Evolutionary conservation across 2,329 filamentous ascomycete species (phyloP).

Genomic region (Stagonosporopsis rhizophila): DNA sequence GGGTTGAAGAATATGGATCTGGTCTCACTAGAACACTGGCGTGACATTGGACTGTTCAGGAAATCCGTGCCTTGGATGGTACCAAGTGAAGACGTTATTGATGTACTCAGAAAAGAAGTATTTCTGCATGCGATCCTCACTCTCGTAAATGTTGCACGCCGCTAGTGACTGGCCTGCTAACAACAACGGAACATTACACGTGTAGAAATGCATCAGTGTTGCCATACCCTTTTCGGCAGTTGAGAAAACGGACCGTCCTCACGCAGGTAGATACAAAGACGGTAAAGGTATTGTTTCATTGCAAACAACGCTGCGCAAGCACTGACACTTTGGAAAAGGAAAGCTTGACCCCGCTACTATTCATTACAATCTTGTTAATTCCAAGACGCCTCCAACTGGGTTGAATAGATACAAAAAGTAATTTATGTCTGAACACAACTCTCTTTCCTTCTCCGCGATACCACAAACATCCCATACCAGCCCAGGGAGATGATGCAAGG

Average conservation of each 20-base stretch:
- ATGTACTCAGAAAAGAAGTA: no score
- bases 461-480: neutral
- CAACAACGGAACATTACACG: no score
- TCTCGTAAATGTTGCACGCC: no score
- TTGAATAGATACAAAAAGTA: conserved; percentile 6
- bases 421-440: neutral
- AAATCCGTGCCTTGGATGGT: no score
- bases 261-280: neutral
- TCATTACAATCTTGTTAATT: neutral
- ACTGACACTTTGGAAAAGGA: neutral
- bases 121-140: no score
- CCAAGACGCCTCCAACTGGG: neutral
- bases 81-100: no score
- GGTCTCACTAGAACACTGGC: no score
- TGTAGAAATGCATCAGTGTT: no score
- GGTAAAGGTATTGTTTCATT: neutral
- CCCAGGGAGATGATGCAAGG: neutral
- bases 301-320: neutral
- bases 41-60: no score
- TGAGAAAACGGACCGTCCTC: neutral
- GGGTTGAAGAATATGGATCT: no score
- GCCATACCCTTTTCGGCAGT: no score
- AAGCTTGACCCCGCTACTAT: neutral
- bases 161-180: no score
- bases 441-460: neutral